Evolutionary conservation across 257 asterid species (phyloP).

Genomic region (Asclepias syriaca): DNA sequence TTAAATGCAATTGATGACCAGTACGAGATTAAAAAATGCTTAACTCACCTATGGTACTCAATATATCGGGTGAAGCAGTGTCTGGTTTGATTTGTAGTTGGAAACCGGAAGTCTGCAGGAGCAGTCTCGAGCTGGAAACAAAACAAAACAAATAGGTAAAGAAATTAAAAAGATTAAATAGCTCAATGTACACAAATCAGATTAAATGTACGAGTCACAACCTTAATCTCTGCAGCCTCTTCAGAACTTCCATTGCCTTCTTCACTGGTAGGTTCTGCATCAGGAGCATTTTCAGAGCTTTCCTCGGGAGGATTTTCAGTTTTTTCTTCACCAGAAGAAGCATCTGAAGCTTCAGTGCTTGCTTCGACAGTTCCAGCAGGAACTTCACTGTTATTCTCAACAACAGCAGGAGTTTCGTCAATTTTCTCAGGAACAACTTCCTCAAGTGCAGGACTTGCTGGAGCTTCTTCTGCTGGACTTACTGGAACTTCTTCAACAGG

Average conservation of each 20-base stretch:
- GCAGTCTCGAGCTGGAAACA: constrained; percentile 81
- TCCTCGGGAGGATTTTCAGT: constrained; percentile 34
- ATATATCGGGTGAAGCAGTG: constrained; percentile 95
- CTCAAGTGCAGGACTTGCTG: constrained; percentile 28
- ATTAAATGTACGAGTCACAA: constrained; percentile 13
- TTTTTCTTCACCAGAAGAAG: constrained; percentile 40
- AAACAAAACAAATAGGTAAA: background rate
- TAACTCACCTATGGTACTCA: constrained; percentile 80
- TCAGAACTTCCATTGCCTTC: constrained; percentile 31
- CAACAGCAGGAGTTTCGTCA: constrained; percentile 45
- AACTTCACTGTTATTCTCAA: constrained; percentile 35
- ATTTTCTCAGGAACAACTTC: constrained; percentile 33
- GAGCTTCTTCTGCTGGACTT: constrained; percentile 36
- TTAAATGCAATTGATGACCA: background rate
- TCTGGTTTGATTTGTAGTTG: constrained; percentile 92
- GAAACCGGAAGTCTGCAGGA: constrained; percentile 96
- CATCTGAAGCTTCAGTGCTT: constrained; percentile 36
- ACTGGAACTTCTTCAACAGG: constrained; percentile 37
- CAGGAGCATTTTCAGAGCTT: constrained; percentile 6
- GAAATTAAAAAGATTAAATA: constrained; percentile 2
- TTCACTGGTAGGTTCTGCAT: constrained; percentile 23
- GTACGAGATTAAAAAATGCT: background rate
- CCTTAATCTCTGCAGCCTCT: constrained; percentile 69
- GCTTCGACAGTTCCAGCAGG: constrained; percentile 40
- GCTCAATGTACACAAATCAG: constrained; percentile 12